Evolutionary conservation across 257 asterid genomes (phyloP).

Genomic region (Craterostigma plantagineum): DNA sequence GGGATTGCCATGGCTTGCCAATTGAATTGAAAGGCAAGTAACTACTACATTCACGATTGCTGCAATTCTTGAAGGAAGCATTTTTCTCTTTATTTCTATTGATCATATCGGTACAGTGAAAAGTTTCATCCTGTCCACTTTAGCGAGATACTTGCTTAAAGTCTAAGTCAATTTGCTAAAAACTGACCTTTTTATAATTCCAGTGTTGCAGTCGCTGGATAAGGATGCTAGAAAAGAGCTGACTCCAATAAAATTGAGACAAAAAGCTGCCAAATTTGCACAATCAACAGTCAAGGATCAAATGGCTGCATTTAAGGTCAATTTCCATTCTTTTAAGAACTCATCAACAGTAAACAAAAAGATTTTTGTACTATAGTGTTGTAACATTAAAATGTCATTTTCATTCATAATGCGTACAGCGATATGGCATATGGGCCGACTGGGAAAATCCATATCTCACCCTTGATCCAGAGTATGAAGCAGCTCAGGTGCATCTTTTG

Average conservation of each 20-base stretch:
- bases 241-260: constrained; percentile 83
- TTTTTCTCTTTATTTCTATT: not conserved
- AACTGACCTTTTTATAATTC: constrained; percentile 15
- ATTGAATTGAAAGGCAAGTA: constrained; percentile 92
- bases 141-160: not conserved
- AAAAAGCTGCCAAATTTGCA: constrained; percentile 91
- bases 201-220: constrained; percentile 93
- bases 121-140: too few relatives aligned
- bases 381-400: not conserved
- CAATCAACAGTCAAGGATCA: constrained; percentile 76
- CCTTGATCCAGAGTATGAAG: constrained; percentile 98
- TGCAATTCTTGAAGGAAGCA: not conserved
- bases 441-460: constrained; percentile 97
- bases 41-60: not conserved
- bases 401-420: constrained; percentile 24
- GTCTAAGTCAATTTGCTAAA: not conserved
- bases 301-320: constrained; percentile 93
- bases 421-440: constrained; percentile 90
- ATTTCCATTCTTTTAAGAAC: not conserved
- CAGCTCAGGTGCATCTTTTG: constrained; percentile 66
- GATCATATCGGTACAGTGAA: not conserved
- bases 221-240: constrained; percentile 80
- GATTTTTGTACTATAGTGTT: too few relatives aligned
- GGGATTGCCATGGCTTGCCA: constrained; percentile 99
- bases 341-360: not conserved